Base-by-base conservation (phyloP, 257 asterid genomes). In the Salvia miltiorrhiza region DNA sequence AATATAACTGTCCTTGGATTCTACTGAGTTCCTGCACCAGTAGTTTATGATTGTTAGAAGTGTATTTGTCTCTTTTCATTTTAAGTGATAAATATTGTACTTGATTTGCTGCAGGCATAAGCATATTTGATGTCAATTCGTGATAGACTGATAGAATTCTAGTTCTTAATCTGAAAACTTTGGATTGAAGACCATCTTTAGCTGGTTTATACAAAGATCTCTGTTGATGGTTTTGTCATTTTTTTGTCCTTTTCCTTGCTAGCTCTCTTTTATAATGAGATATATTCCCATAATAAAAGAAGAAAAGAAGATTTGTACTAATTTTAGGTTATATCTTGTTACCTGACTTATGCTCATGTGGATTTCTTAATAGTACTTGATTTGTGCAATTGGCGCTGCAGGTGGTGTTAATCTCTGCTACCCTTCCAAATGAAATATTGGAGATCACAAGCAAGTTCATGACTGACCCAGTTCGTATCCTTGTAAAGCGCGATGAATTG, bases 401-500 rank as follows among this genome's bases (percentile, higher is more conserved):
- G 99, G 97, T 91, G 62, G 97, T 91, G 75, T 73, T 94, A 47
- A 89, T 94, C 52, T 94, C 97, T 63, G 99, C 97, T 66, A 94
- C 99, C 58, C 97, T 94, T 77, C 97, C 99, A 33, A 94, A 94
- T 79, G 99, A 94, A 77, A 94, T 91, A 74, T 71, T 94, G 78
- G 99, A 91, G 88, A 89, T 94, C 1, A 94, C 99, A 9, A 87
- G 97, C 87, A 94, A 94, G 80, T 94, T 94, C 83, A 94, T 94
- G 99, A 91, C 99, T 1, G 99, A 89, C 74, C 99, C 99, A 35
- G 97, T 94, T 65, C 90, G 99, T 53, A 91, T 91, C 70, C 97
- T 94, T 40, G 99, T 94, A 44, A 94, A 94, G 77, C 97, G 97
- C 86, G 99, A 94, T 87, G 99, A 94, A 57, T 84, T 94, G 96